These are phyloP conservation scores for Globisporangium nagaii DNA, from an alignment of 352 stramenopile genomes.

Conservation along the genomic window DNA sequence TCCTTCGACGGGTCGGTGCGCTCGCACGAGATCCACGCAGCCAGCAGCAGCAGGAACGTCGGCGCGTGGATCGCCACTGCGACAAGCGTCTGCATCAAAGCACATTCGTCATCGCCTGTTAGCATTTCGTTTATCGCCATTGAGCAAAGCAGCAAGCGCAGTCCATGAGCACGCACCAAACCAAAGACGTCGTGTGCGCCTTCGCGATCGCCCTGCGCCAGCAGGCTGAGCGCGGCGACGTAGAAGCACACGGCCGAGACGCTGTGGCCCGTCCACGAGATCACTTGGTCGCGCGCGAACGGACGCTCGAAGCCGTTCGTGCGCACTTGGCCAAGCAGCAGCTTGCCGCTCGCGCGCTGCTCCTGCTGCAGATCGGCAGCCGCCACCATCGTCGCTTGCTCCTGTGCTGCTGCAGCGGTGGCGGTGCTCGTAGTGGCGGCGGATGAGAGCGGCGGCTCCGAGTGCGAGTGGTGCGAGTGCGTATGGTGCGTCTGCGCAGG, in stretches of 20 bases:
- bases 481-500: slow-evolving; percentile 1
- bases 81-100: slow-evolving; percentile 50
- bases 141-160: too few relatives aligned
- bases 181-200: slow-evolving; percentile 1
- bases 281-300: slow-evolving; percentile 73
- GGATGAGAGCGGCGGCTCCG: not conserved
- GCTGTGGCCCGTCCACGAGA: slow-evolving; percentile 64
- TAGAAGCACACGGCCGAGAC: slow-evolving; percentile 65
- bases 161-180: slow-evolving; percentile 9
- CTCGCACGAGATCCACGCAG: slow-evolving; percentile 69
- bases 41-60: slow-evolving; percentile 40
- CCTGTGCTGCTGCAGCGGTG: not conserved
- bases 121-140: too few relatives aligned
- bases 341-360: slow-evolving; percentile 2
- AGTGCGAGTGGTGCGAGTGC: not conserved
- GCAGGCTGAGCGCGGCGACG: slow-evolving; percentile 25
- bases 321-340: slow-evolving; percentile 35
- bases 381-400: not conserved
- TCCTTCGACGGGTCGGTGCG: slow-evolving; percentile 50
- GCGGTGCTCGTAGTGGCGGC: not conserved
- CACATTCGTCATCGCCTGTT: too few relatives aligned
- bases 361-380: not conserved
- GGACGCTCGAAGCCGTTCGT: slow-evolving; percentile 66
- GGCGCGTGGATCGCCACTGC: slow-evolving; percentile 46
- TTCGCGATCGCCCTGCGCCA: slow-evolving; percentile 5